Evolutionary conservation across 805 yeast species (phyloP).

Genomic region (Sugiyamaella chiloensis): DNA sequence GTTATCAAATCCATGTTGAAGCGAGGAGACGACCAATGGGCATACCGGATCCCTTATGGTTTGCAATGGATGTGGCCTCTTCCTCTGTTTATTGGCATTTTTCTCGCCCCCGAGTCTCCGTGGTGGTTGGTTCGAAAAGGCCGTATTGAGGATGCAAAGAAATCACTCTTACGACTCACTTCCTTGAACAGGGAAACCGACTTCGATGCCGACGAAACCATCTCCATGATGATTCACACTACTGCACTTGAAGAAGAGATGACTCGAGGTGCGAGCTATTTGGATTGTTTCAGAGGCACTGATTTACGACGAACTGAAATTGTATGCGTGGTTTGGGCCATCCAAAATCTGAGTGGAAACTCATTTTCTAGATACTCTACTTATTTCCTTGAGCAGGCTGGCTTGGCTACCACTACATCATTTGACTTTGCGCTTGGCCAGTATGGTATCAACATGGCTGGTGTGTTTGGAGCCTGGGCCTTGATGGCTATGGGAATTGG

Average conservation of each 20-base stretch:
- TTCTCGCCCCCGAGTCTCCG: slow-evolving; percentile 53
- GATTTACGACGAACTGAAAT: slow-evolving; percentile 51
- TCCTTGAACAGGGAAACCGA: slow-evolving; percentile 1
- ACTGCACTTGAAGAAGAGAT: slow-evolving; percentile 33
- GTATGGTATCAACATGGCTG: slow-evolving; percentile 44
- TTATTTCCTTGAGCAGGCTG: slow-evolving; percentile 49
- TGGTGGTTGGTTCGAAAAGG: slow-evolving; percentile 50
- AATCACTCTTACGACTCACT: slow-evolving; percentile 37
- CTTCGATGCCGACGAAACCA: slow-evolving; percentile 31
- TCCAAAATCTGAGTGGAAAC: slow-evolving; percentile 44
- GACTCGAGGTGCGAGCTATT: slow-evolving; percentile 11
- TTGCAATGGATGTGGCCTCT: slow-evolving; percentile 60
- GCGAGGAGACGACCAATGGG: slow-evolving; percentile 31
- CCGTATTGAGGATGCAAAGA: slow-evolving; percentile 41
- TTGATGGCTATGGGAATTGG: slow-evolving; percentile 20
- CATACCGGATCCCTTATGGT: slow-evolving; percentile 55
- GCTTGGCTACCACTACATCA: slow-evolving; percentile 28
- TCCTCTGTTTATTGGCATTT: slow-evolving; percentile 39
- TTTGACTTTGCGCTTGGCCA: slow-evolving; percentile 48
- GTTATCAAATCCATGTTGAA: slow-evolving; percentile 32
- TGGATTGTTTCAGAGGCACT: slow-evolving; percentile 47
- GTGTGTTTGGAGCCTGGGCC: slow-evolving; percentile 32
- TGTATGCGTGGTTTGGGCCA: slow-evolving; percentile 43
- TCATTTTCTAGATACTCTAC: slow-evolving; percentile 35
- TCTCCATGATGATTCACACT: slow-evolving; percentile 45